Evolutionary conservation across 129 eudicot species (phyloP).

Genomic region (Tanacetum coccineum): DNA sequence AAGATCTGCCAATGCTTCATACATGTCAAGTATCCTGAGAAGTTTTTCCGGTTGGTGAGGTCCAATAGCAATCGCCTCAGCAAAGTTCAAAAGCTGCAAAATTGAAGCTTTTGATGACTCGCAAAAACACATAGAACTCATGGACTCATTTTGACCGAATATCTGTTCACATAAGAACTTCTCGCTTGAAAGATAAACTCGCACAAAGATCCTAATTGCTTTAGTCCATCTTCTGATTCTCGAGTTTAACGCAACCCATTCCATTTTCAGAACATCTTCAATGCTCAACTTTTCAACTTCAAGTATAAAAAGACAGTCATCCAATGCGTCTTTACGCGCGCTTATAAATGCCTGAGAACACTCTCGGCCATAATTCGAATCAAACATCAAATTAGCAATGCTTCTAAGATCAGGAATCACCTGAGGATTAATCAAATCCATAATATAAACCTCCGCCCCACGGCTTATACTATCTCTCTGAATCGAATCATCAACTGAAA

Average conservation of each 20-base stretch:
- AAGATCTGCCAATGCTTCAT: constrained; percentile 70
- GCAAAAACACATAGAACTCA: constrained; percentile 51
- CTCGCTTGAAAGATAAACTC: constrained; percentile 78
- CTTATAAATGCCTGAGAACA: constrained; percentile 70
- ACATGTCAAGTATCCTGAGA: constrained; percentile 78
- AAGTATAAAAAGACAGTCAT: constrained; percentile 72
- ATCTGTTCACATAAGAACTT: constrained; percentile 68
- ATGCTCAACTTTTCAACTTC: constrained; percentile 76
- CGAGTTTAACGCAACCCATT: constrained; percentile 77
- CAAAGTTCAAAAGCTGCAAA: constrained; percentile 80
- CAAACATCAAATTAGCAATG: constrained; percentile 77
- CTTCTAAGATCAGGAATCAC: constrained; percentile 65
- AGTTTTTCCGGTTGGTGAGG: constrained; percentile 89
- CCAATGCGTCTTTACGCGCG: constrained; percentile 69
- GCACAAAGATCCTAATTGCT: constrained; percentile 66
- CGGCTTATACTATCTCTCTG: constrained; percentile 72
- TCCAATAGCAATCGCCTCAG: constrained; percentile 80
- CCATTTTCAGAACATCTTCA: constrained; percentile 86
- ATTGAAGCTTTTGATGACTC: constrained; percentile 71
- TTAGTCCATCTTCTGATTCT: constrained; percentile 74
- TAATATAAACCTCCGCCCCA: constrained; percentile 54
- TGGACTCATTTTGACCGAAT: constrained; percentile 52
- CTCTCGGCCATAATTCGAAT: constrained; percentile 67
- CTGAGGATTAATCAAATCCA: constrained; percentile 65
- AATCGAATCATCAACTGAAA: constrained; percentile 48